Percentiles rank a stretch among this genome's conserved stretches.
Evolutionary conservation across 805 yeast genomes (phyloP).

Genomic region (Spathaspora sp.): DNA sequence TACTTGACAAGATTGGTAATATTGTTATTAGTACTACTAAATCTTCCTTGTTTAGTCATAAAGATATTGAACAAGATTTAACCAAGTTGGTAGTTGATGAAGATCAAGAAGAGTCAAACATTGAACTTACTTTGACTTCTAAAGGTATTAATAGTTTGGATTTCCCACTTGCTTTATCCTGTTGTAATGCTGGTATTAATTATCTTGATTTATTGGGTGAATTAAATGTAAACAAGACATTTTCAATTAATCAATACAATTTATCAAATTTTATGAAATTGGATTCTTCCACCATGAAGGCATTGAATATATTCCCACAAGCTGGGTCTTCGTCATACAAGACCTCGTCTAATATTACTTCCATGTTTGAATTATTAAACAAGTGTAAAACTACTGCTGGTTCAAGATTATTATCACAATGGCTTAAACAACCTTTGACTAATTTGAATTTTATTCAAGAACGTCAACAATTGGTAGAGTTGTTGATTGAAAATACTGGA

Average conservation of each 20-base stretch:
- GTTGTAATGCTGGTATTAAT: conserved; percentile 64
- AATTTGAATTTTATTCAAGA: conserved; percentile 53
- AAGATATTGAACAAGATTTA: conserved; percentile 76
- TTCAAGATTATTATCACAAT: conserved; percentile 77
- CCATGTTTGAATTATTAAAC: conserved; percentile 80
- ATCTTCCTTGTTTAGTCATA: conserved; percentile 53
- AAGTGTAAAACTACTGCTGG: conserved; percentile 91
- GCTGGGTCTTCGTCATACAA: conserved; percentile 12
- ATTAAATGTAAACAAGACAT: conserved; percentile 48
- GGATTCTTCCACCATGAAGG: conserved; percentile 86
- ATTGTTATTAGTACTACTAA: conserved; percentile 63
- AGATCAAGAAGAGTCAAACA: conserved; percentile 20
- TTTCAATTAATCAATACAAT: conserved; percentile 60
- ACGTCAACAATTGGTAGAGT: conserved; percentile 74
- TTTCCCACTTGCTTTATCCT: conserved; percentile 49
- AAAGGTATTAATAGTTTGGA: conserved; percentile 48
- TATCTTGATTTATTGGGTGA: conserved; percentile 66
- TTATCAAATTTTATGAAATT: conserved; percentile 81
- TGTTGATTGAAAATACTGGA: conserved; percentile 65
- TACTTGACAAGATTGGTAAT: conserved; percentile 71
- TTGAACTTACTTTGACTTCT: conserved; percentile 48
- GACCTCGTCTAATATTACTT: conserved; percentile 30
- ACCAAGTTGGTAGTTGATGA: conserved; percentile 53
- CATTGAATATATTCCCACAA: conserved; percentile 78
- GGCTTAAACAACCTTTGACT: conserved; percentile 95